phyloP scores from a whole-genome alignment of 495 filamentous ascomycete genomes.

The Endocarpon pusillum region DNA sequence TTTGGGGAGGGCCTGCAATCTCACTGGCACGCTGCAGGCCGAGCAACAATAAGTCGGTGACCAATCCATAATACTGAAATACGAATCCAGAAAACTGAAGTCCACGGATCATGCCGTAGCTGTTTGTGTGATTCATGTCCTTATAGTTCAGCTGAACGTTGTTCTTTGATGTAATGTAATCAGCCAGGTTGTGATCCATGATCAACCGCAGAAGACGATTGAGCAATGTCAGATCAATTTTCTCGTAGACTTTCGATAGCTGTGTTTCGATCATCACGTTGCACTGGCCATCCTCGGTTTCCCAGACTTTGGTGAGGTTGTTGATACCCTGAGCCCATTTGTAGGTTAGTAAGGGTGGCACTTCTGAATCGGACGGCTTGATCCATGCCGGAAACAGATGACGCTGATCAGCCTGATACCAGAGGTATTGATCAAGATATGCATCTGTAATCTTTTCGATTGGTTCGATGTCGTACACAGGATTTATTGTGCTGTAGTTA shows the following conservation, averaged over 20 bases:
- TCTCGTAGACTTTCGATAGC: constrained; percentile 96
- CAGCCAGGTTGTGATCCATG: constrained; percentile 98
- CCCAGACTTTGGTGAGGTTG: constrained; percentile 96
- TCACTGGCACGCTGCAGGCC: constrained; percentile 89
- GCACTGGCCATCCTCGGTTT: constrained; percentile 85
- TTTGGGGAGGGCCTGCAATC: constrained; percentile 91
- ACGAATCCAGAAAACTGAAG: constrained; percentile 97
- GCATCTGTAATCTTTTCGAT: constrained; percentile 99
- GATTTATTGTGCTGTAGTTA: constrained; percentile 97
- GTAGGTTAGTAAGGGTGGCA: constrained; percentile 90
- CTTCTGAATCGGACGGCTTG: constrained; percentile 97
- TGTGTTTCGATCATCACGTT: constrained; percentile 99
- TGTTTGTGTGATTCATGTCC: constrained; percentile 99
- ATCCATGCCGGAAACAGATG: constrained; percentile 98
- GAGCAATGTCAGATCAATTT: constrained; percentile 91
- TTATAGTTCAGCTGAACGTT: constrained; percentile 99
- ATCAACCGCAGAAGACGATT: constrained; percentile 87
- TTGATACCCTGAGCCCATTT: constrained; percentile 99
- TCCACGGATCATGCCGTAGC: constrained; percentile 94
- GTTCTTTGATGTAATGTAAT: constrained; percentile 99
- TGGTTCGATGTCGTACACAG: constrained; percentile 96
- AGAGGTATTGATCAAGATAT: constrained; percentile 95
- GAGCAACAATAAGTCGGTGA: constrained; percentile 84
- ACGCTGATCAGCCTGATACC: constrained; percentile 97
- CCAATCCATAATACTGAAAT: constrained; percentile 96